A percentile compares a stretch with the other conserved stretches of the same genome.
These are phyloP conservation scores for Beauveria pseudobassiana DNA, from an alignment of 2,329 filamentous ascomycete genomes.

Conservation along the genomic window DNA sequence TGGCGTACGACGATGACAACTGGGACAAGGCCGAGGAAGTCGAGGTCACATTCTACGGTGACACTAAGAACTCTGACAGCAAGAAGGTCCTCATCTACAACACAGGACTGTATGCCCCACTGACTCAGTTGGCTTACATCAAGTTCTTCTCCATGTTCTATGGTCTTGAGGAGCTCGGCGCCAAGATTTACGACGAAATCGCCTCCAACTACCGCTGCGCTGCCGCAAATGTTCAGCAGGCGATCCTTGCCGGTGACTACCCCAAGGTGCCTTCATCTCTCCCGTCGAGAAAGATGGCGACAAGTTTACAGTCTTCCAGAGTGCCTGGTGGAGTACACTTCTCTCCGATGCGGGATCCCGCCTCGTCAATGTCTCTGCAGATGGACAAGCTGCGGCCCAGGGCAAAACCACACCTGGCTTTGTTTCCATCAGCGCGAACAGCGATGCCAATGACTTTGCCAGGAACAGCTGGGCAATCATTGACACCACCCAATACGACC, in stretches of 20 bases:
- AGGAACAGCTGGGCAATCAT: slow-evolving; percentile 10
- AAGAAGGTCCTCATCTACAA: slow-evolving; percentile 11
- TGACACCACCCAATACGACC: slow-evolving; percentile 11
- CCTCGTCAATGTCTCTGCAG: neutral
- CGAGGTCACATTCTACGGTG: slow-evolving; percentile 11
- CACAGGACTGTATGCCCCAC: neutral
- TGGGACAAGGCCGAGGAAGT: slow-evolving; percentile 8
- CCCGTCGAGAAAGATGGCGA: slow-evolving; percentile 5
- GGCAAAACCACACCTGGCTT: neutral
- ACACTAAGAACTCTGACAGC: neutral
- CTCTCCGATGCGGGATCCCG: slow-evolving; percentile 8
- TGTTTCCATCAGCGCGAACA: neutral
- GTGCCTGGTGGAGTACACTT: slow-evolving; percentile 1
- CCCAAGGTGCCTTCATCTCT: slow-evolving; percentile 1
- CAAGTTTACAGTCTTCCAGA: slow-evolving; percentile 11
- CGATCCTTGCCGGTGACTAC: neutral
- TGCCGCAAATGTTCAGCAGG: slow-evolving; percentile 8
- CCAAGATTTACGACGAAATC: slow-evolving; percentile 3
- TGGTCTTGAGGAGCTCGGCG: slow-evolving; percentile 5
- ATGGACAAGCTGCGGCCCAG: neutral
- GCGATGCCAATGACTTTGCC: neutral
- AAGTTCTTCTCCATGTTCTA: slow-evolving; percentile 13
- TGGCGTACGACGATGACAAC: slow-evolving; percentile 3
- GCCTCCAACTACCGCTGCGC: slow-evolving; percentile 8
- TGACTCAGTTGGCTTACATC: slow-evolving; percentile 11